phyloP scores from a whole-genome alignment of 2,329 filamentous ascomycete species.

The Penicillium sp. region DNA sequence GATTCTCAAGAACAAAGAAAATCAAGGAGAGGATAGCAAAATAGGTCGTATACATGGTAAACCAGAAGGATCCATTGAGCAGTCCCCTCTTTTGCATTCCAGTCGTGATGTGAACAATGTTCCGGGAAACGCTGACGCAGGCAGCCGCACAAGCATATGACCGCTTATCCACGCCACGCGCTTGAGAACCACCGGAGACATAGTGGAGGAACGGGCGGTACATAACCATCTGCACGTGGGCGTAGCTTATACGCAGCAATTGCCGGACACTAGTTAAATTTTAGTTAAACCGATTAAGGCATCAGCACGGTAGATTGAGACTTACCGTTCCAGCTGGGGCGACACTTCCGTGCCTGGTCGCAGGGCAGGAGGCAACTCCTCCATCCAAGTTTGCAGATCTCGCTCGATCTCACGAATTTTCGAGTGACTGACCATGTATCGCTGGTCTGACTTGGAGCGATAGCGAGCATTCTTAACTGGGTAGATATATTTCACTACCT shows the following conservation, averaged over 20 bases:
- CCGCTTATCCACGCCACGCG: constrained; percentile 49
- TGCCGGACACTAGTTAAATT: constrained; percentile 41
- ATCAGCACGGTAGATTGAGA: constrained; percentile 1
- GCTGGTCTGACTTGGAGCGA: constrained; percentile 42
- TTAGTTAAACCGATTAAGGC: constrained; percentile 2
- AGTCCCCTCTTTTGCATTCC: constrained; percentile 56
- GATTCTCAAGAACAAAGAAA: constrained; percentile 58
- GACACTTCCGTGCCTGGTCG: constrained; percentile 69
- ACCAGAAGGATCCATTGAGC: constrained; percentile 58
- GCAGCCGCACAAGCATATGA: constrained; percentile 59
- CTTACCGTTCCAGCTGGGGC: constrained; percentile 66
- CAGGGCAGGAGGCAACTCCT: constrained; percentile 62
- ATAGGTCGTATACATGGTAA: constrained; percentile 61
- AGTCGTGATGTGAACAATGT: constrained; percentile 57
- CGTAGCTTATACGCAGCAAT: constrained; percentile 55
- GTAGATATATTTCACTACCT: constrained; percentile 57
- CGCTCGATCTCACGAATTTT: constrained; percentile 57
- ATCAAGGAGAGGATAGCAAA: constrained; percentile 57
- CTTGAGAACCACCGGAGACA: constrained; percentile 45
- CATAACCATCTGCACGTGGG: constrained; percentile 56
- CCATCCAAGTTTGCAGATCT: constrained; percentile 56
- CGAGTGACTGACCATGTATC: constrained; percentile 56
- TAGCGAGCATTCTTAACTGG: constrained; percentile 48
- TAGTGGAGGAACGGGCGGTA: constrained; percentile 60
- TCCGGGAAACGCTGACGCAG: constrained; percentile 57